phyloP scores from a whole-genome alignment of 805 yeast species.

The Myxozyma geophila region DNA sequence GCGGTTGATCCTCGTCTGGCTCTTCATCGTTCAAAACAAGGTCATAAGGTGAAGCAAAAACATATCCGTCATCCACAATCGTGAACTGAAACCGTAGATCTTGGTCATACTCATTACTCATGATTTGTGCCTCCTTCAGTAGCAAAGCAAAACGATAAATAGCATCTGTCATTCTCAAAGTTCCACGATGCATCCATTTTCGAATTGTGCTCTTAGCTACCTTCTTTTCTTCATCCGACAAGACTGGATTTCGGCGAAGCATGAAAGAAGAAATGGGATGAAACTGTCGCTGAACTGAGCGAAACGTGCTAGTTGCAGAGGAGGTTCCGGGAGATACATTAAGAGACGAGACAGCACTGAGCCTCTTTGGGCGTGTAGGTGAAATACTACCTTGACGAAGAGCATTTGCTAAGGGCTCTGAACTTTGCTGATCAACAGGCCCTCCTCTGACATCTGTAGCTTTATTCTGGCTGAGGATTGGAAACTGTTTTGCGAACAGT shows the following conservation, averaged over 20 bases:
- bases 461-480: not conserved
- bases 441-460: conserved; percentile 2
- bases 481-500: conserved; percentile 4
- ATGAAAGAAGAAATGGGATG: conserved; percentile 7
- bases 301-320: conserved; percentile 2
- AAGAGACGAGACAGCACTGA: not conserved
- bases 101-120: conserved; percentile 45
- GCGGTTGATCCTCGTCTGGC: conserved; percentile 30
- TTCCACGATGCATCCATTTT: conserved; percentile 19
- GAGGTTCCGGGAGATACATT: not conserved
- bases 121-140: conserved; percentile 43
- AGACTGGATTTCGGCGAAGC: conserved; percentile 16
- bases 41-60: conserved; percentile 31
- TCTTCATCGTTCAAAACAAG: conserved; percentile 29
- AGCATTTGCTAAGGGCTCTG: conserved; percentile 2
- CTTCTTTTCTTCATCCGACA: conserved; percentile 22
- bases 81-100: conserved; percentile 42
- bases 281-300: not conserved
- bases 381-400: conserved; percentile 5
- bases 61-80: conserved; percentile 27
- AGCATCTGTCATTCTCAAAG: conserved; percentile 29
- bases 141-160: conserved; percentile 27
- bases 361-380: conserved; percentile 7
- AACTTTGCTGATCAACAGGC: not conserved
- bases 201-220: conserved; percentile 13